Conservation (phyloP, 352 stramenopile genomes). For the Phytophthora capsici region DNA sequence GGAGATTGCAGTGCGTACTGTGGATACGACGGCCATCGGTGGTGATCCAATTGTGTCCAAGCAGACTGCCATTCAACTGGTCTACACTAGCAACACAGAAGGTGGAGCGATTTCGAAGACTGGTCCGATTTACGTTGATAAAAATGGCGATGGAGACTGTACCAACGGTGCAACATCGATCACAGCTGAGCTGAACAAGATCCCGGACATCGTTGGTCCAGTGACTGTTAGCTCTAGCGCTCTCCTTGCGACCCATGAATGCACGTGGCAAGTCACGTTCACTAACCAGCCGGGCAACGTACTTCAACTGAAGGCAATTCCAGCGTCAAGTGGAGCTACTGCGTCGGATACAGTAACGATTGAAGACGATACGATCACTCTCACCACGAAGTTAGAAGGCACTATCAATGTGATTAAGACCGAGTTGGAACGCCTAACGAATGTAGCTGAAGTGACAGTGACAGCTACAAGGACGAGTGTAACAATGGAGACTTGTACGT, state of each 20-base stretch:
- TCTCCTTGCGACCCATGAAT: constrained; percentile 65
- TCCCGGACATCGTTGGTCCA: constrained; percentile 47
- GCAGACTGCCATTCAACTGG: constrained; percentile 85
- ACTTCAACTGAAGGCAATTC: constrained; percentile 70
- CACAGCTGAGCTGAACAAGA: constrained; percentile 50
- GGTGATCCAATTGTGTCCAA: constrained; percentile 91
- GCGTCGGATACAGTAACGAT: constrained; percentile 53
- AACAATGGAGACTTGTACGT: constrained; percentile 84
- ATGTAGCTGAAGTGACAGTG: constrained; percentile 92
- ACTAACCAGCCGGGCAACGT: constrained; percentile 87
- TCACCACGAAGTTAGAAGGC: constrained; percentile 78
- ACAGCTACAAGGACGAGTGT: constrained; percentile 48
- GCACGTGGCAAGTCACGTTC: constrained; percentile 93
- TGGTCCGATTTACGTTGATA: constrained; percentile 84
- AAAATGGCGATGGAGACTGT: constrained; percentile 76
- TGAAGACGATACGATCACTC: constrained; percentile 84
- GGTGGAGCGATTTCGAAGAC: constrained; percentile 66
- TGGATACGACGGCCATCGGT: constrained; percentile 89
- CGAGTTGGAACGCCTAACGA: constrained; percentile 92
- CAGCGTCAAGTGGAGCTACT: constrained; percentile 39
- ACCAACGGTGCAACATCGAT: constrained; percentile 64
- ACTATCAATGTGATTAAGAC: constrained; percentile 94
- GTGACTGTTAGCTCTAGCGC: constrained; percentile 62
- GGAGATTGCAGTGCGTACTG: constrained; percentile 88
- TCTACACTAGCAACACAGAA: constrained; percentile 81